Evolutionary conservation across 139 green algal genomes (phyloP).

Genomic region (Closterium sp.): DNA sequence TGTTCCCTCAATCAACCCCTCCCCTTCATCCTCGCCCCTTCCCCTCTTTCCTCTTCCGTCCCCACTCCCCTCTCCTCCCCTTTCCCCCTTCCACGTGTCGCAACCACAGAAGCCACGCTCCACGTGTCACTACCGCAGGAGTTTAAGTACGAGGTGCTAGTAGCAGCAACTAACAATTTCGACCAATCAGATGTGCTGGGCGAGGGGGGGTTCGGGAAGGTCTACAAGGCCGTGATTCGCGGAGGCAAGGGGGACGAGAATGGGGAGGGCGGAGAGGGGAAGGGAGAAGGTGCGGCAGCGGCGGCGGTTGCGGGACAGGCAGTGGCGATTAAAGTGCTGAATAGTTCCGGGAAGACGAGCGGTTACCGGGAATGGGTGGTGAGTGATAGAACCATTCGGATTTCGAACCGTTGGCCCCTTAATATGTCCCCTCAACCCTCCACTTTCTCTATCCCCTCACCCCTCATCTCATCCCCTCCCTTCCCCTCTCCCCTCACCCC

Average conservation of each 20-base stretch:
- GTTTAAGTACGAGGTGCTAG: slow-evolving; percentile 2
- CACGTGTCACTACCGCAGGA: background rate
- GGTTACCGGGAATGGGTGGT: background rate
- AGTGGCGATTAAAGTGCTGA: background rate
- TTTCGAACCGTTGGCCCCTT: too few relatives aligned
- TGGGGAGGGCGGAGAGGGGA: background rate
- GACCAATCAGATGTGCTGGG: background rate
- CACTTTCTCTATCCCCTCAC: too few relatives aligned
- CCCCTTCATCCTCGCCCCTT: too few relatives aligned
- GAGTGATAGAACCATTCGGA: too few relatives aligned
- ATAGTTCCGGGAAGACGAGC: background rate
- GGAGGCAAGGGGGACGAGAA: background rate
- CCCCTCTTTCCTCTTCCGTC: too few relatives aligned
- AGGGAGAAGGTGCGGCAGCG: background rate
- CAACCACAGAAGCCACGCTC: background rate
- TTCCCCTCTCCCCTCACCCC: too few relatives aligned
- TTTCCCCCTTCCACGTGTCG: background rate
- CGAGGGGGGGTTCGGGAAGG: background rate
- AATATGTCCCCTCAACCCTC: too few relatives aligned
- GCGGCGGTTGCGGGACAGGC: background rate
- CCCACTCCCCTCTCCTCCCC: background rate
- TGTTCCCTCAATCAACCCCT: too few relatives aligned
- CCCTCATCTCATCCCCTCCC: too few relatives aligned
- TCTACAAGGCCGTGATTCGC: background rate
- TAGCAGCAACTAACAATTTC: background rate